phyloP scores from a whole-genome alignment of 257 asterid species.

The Solanum piurae region DNA sequence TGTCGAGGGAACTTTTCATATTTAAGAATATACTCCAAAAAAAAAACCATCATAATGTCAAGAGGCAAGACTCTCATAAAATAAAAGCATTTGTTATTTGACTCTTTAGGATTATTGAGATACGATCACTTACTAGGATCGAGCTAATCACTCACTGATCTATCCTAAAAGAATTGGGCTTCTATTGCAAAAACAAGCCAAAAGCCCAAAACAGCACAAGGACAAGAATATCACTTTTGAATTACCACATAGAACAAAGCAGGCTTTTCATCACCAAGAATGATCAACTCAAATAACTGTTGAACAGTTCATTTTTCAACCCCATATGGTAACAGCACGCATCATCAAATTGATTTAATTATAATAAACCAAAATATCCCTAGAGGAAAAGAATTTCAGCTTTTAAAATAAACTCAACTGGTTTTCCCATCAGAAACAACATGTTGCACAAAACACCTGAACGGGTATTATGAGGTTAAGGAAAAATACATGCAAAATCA shows the following conservation, averaged over 20 bases:
- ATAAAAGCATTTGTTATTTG: not conserved
- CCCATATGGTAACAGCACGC: not conserved
- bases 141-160: not conserved
- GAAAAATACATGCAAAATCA: not conserved
- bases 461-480: not conserved
- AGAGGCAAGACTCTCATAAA: not conserved
- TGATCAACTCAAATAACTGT: not conserved
- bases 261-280: not conserved
- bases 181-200: not conserved
- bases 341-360: not conserved
- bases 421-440: not conserved
- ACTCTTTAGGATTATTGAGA: not conserved
- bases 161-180: not conserved
- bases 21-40: not conserved
- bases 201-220: not conserved
- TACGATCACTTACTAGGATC: not conserved
- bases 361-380: not conserved
- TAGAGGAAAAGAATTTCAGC: not conserved
- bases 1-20: not conserved
- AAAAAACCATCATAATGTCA: not conserved
- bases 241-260: not conserved
- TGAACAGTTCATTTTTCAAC: not conserved
- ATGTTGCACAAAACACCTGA: not conserved
- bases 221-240: not conserved
- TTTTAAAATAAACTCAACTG: not conserved